phyloP scores from a whole-genome alignment of 2,329 filamentous ascomycete genomes.

The Colletotrichum graminicola region DNA sequence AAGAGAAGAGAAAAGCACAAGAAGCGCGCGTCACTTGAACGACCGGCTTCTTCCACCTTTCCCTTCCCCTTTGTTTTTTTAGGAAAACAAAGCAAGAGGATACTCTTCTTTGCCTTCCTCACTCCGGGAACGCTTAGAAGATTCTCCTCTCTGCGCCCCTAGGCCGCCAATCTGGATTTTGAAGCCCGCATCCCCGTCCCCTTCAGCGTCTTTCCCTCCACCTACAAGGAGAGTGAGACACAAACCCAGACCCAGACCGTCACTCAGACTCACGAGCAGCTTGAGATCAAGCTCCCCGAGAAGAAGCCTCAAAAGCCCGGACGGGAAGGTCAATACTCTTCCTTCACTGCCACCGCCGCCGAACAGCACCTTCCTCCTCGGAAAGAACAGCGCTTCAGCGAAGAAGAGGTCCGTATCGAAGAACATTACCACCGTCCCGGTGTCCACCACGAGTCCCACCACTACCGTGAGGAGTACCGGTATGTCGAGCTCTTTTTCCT shows the following conservation, averaged over 20 bases:
- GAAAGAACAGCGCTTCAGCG: conserved; percentile 72
- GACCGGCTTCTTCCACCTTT: conserved; percentile 50
- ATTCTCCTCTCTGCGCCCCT: conserved; percentile 69
- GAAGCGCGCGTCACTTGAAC: conserved; percentile 42
- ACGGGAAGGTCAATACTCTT: conserved; percentile 97
- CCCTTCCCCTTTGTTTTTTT: conserved; percentile 65
- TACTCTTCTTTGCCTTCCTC: conserved; percentile 76
- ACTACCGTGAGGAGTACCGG: conserved; percentile 66
- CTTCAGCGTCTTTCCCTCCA: conserved; percentile 99
- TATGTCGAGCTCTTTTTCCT: conserved; percentile 53
- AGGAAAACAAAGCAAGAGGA: conserved; percentile 73
- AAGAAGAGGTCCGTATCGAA: conserved; percentile 88
- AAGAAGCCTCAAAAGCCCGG: conserved; percentile 77
- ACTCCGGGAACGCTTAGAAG: conserved; percentile 74
- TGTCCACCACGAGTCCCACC: conserved; percentile 65
- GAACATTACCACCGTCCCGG: conserved; percentile 80
- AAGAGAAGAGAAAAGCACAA: conserved; percentile 43
- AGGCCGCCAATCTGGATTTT: conserved; percentile 99
- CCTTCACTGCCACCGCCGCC: conserved; percentile 69
- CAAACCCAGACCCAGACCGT: conserved; percentile 59
- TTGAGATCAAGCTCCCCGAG: conserved; percentile 79
- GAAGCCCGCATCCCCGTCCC: conserved; percentile 99
- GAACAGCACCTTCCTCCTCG: conserved; percentile 64
- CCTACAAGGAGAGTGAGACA: conserved; percentile 77
- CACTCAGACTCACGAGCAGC: conserved; percentile 82